A percentile compares a stretch with the other conserved stretches of the same genome.
Evolutionary conservation across 2,329 filamentous ascomycete species (phyloP).

Genomic region (Sarocladium oryzae): DNA sequence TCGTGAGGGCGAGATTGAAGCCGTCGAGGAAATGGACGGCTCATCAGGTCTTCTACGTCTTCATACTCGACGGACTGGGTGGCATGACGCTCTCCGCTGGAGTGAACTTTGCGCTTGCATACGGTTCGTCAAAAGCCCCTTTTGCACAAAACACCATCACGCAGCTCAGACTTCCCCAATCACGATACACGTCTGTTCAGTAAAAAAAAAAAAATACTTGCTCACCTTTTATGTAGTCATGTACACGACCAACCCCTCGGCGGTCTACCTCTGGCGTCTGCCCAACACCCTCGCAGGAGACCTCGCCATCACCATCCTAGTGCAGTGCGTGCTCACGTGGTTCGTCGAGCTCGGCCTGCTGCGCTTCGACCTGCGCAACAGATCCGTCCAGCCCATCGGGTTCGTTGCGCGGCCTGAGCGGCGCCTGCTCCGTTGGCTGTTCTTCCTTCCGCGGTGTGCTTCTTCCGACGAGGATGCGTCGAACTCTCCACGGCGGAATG

Average conservation of each 20-base stretch:
- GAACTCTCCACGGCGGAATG: too few species aligned
- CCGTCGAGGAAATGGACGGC: constrained; percentile 33
- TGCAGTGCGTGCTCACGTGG: constrained; percentile 47
- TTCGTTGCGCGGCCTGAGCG: constrained; percentile 30
- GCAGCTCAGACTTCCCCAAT: too few species aligned
- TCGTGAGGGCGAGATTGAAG: constrained; percentile 22
- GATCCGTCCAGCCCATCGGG: constrained; percentile 40
- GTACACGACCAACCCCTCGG: constrained; percentile 35
- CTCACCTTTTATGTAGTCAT: constrained; percentile 29
- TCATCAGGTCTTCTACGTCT: constrained; percentile 43
- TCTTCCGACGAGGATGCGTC: too few species aligned
- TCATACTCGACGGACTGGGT: constrained; percentile 39
- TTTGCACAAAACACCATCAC: too few species aligned
- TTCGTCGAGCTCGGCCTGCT: constrained; percentile 42
- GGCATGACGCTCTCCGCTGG: constrained; percentile 40
- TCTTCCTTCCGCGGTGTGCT: constrained; percentile 36
- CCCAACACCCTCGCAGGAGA: constrained; percentile 45
- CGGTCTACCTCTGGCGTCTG: constrained; percentile 40
- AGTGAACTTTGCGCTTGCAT: constrained; percentile 47
- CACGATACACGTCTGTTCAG: background rate
- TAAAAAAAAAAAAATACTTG: too few species aligned
- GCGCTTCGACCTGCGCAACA: constrained; percentile 36
- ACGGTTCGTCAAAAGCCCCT: constrained; percentile 28
- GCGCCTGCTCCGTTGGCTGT: constrained; percentile 34
- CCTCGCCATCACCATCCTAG: constrained; percentile 42